Conservation (phyloP, 768 basidiomycete genomes). For the Boletus edulis region DNA sequence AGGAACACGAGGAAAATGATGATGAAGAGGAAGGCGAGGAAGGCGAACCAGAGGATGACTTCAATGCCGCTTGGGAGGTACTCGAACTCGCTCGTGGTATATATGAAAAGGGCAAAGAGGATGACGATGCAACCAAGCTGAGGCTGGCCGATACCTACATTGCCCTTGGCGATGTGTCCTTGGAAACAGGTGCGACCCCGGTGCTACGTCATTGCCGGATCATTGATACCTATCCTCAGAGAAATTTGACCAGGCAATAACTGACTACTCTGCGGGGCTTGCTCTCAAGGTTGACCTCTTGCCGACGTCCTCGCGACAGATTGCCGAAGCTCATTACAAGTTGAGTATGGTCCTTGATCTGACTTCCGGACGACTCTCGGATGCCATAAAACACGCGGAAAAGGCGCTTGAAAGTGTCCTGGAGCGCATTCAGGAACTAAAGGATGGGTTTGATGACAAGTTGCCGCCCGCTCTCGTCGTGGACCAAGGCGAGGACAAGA, state of each 20-base stretch:
- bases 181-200: slow-evolving; percentile 81
- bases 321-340: slow-evolving; percentile 93
- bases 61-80: slow-evolving; percentile 97
- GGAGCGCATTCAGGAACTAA: slow-evolving; percentile 60
- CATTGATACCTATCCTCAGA: slow-evolving; percentile 45
- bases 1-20: slow-evolving; percentile 49
- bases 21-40: slow-evolving; percentile 54
- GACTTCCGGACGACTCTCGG: slow-evolving; percentile 77
- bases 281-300: slow-evolving; percentile 70
- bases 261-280: slow-evolving; percentile 80
- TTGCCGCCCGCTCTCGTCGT: slow-evolving; percentile 30
- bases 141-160: slow-evolving; percentile 92
- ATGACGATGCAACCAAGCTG: slow-evolving; percentile 62
- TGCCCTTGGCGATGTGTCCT: slow-evolving; percentile 90
- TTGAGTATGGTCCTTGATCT: slow-evolving; percentile 92
- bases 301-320: slow-evolving; percentile 85
- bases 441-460: slow-evolving; percentile 41
- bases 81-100: slow-evolving; percentile 92
- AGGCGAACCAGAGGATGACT: slow-evolving; percentile 91
- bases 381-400: slow-evolving; percentile 80
- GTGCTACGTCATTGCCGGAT: background rate
- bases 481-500: slow-evolving; percentile 39
- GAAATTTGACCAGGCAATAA: slow-evolving; percentile 93
- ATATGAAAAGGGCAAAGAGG: slow-evolving; percentile 64
- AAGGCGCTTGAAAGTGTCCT: slow-evolving; percentile 78